Base-by-base conservation (phyloP, 2,329 filamentous ascomycete genomes). In the Tetracladium maxilliforme region DNA sequence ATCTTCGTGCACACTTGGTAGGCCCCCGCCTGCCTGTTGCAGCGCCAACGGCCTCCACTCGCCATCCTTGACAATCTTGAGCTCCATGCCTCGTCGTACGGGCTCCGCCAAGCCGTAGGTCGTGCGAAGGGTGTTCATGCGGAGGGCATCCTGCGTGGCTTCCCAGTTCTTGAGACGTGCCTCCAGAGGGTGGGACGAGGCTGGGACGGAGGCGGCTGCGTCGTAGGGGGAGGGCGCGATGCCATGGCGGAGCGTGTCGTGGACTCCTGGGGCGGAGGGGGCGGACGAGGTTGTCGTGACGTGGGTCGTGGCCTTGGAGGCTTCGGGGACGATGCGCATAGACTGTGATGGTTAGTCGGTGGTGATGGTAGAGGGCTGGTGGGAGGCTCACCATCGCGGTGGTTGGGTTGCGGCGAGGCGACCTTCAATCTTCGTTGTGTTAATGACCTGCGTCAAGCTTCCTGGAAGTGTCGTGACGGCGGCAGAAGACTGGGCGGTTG, bases 21-120 rank as follows among this genome's bases (percentile, higher is more conserved):
- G 51, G 38, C 45, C 57, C 26, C 58, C 53, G 19, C 74, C 70
- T 8, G 9, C 13, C 9, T 13, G 8, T 22, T 70, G 65, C 28
- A 92, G 58, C 22, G 69, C 72, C 40, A 70, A 57, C 24, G 83
- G 83, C 42, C 72, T 66, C 77, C 84, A 92, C 51, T 81, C 73
- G 35, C 82, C 77, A 32, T 77, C 72, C 33, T 70, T 60, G 11
- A 81, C 74, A 47, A 92, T 87, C 68, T 83, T 81, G 49, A 93
- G 64, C 62, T 98, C 90, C 90, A 98, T 94, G 33, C 77, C 81
- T 27, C 87, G 72, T 29, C 84, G 73, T 42, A 95, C 73, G 4
- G 90, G 90, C 66, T 95, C 90, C 14, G 80, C 82, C 42, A 94
- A 76, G 36, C 90, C 90, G 51, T 84, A 95, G 23, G 82, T 75